Conservation (phyloP, 306 rosid genomes). For the Arachis hypogaea region DNA sequence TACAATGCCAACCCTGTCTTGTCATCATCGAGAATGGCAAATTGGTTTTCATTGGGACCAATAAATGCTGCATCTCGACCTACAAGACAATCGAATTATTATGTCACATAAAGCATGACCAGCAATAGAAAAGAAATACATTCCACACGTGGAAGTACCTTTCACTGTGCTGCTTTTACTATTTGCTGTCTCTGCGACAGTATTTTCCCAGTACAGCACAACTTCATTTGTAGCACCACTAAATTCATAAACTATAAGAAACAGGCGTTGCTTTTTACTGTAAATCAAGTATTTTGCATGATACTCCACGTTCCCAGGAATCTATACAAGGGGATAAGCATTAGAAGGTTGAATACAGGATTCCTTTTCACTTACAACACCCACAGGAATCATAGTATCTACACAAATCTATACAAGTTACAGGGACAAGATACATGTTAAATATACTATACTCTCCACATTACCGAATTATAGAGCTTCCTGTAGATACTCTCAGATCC, state of each 20-base stretch:
- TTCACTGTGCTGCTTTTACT: constrained; percentile 80
- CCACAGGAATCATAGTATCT: constrained; percentile 27
- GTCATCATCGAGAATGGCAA: constrained; percentile 94
- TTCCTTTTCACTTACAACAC: constrained; percentile 18
- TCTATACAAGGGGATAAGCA: constrained; percentile 49
- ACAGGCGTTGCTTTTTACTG: constrained; percentile 78
- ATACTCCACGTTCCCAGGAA: constrained; percentile 88
- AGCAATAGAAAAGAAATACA: constrained; percentile 37
- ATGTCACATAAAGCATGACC: constrained; percentile 28
- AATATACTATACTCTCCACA: constrained; percentile 36
- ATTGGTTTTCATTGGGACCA: constrained; percentile 93
- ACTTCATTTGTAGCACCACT: constrained; percentile 79
- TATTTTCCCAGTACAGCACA: constrained; percentile 83
- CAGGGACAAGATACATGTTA: constrained; percentile 33
- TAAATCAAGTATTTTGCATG: constrained; percentile 71
- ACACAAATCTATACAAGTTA: constrained; percentile 31
- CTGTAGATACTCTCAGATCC: constrained; percentile 82
- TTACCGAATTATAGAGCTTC: constrained; percentile 88
- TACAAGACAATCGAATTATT: constrained; percentile 49
- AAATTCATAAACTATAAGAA: constrained; percentile 86
- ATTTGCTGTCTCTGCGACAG: constrained; percentile 55
- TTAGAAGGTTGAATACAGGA: constrained; percentile 31
- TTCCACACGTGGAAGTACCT: constrained; percentile 55
- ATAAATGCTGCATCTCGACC: constrained; percentile 95
- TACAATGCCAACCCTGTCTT: constrained; percentile 83